These are phyloP conservation scores for Beauveria australis DNA, from an alignment of 2,329 filamentous ascomycete species.

Conservation along the genomic window DNA sequence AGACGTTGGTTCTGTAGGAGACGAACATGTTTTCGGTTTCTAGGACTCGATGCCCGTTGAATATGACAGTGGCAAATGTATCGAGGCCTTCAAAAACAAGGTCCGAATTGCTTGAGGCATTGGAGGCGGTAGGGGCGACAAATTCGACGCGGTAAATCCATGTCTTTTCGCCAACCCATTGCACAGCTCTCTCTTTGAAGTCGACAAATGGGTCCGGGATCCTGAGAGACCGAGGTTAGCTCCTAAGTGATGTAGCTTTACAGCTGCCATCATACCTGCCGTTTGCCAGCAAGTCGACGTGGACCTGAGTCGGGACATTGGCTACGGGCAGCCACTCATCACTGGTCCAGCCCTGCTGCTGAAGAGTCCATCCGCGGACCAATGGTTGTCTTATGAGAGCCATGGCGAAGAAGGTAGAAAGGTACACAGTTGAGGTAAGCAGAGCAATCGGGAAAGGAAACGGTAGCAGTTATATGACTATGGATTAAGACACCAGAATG, in stretches of 20 bases:
- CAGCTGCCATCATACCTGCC: conserved; percentile 19
- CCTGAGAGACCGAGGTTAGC: conserved; percentile 16
- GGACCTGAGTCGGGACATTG: conserved; percentile 28
- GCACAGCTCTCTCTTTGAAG: conserved; percentile 50
- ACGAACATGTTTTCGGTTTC: conserved; percentile 57
- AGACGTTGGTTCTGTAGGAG: conserved; percentile 47
- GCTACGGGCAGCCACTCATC: conserved; percentile 26
- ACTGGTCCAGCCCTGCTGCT: conserved; percentile 18
- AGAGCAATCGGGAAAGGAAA: neutral
- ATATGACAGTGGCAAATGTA: conserved; percentile 50
- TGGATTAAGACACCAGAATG: neutral
- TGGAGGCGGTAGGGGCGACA: conserved; percentile 24
- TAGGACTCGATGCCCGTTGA: conserved; percentile 47
- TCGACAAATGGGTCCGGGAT: conserved; percentile 51
- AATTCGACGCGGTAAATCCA: conserved; percentile 52
- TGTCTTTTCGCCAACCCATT: conserved; percentile 54
- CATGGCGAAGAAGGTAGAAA: neutral
- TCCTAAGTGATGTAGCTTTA: neutral
- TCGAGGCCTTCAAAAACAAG: conserved; percentile 57
- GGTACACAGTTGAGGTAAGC: neutral
- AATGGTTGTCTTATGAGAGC: conserved; percentile 9
- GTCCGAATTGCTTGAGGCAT: conserved; percentile 24
- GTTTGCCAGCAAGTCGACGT: conserved; percentile 29
- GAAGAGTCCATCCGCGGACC: conserved; percentile 20
- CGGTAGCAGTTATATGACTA: neutral